Evolutionary conservation across 2,329 filamentous ascomycete species (phyloP).

Genomic region (Colletotrichum sublineola): DNA sequence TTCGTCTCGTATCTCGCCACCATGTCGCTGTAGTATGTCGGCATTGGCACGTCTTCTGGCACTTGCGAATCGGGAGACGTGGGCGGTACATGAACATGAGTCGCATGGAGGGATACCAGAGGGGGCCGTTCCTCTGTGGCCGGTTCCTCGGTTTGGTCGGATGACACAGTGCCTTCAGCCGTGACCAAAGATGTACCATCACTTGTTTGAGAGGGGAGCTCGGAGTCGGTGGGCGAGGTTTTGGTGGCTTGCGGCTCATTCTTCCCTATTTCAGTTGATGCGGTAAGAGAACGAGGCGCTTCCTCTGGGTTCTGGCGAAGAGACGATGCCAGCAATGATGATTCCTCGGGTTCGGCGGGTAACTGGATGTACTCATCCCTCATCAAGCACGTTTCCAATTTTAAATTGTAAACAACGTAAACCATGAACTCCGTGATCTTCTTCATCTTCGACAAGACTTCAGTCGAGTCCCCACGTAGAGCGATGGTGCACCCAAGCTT

Average conservation of each 20-base stretch:
- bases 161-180: slow-evolving; percentile 48
- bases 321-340: slow-evolving; percentile 38
- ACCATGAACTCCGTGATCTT: slow-evolving; percentile 98
- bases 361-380: slow-evolving; percentile 92
- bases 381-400: slow-evolving; percentile 94
- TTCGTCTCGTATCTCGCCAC: slow-evolving; percentile 94
- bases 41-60: slow-evolving; percentile 84
- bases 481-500: slow-evolving; percentile 96
- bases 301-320: slow-evolving; percentile 54
- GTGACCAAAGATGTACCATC: slow-evolving; percentile 35
- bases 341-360: slow-evolving; percentile 69
- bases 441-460: slow-evolving; percentile 83
- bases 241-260: slow-evolving; percentile 51
- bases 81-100: slow-evolving; percentile 56
- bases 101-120: slow-evolving; percentile 57
- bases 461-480: slow-evolving; percentile 82
- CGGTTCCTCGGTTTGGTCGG: slow-evolving; percentile 46
- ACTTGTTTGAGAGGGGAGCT: slow-evolving; percentile 45
- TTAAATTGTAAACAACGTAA: slow-evolving; percentile 98
- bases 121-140: slow-evolving; percentile 46
- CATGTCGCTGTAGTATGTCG: slow-evolving; percentile 95
- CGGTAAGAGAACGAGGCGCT: slow-evolving; percentile 53
- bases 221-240: slow-evolving; percentile 52
- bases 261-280: slow-evolving; percentile 45
- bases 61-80: slow-evolving; percentile 68